Percentiles rank a stretch among this genome's conserved stretches.
Conservation (phyloP, 2,329 filamentous ascomycete genomes). For the Sporothrix dimorphospora region DNA sequence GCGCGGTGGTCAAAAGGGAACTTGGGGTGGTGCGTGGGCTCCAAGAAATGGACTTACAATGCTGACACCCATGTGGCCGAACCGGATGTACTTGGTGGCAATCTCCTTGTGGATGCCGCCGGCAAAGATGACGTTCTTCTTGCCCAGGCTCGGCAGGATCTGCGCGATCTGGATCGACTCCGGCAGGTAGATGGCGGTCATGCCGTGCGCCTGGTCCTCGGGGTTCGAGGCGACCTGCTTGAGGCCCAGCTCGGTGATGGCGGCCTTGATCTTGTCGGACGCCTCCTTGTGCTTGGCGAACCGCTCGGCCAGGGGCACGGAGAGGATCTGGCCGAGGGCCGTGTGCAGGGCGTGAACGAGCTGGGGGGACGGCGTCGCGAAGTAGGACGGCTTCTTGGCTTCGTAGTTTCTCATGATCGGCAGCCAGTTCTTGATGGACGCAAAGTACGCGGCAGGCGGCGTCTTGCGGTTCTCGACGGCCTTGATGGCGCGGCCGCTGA, state of each 20-base stretch:
- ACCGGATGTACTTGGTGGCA: slow-evolving; percentile 87
- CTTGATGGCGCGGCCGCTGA: slow-evolving; percentile 84
- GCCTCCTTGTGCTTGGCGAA: slow-evolving; percentile 79
- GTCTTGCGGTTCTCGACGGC: slow-evolving; percentile 78
- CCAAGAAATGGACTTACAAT: slow-evolving; percentile 57
- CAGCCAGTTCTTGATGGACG: slow-evolving; percentile 95
- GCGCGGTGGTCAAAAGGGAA: neutral
- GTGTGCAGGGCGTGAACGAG: slow-evolving; percentile 92
- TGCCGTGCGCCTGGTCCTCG: slow-evolving; percentile 92
- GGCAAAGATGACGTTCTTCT: slow-evolving; percentile 90
- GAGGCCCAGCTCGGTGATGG: slow-evolving; percentile 77
- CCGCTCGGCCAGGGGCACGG: slow-evolving; percentile 76
- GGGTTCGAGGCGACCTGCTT: slow-evolving; percentile 83
- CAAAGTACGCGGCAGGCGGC: slow-evolving; percentile 87
- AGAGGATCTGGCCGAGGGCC: slow-evolving; percentile 80
- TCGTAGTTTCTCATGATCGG: slow-evolving; percentile 99
- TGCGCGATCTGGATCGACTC: slow-evolving; percentile 80
- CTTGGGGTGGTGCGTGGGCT: neutral
- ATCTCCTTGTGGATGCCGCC: slow-evolving; percentile 97
- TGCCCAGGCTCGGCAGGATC: slow-evolving; percentile 79
- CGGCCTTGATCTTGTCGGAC: slow-evolving; percentile 85
- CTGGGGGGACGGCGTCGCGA: slow-evolving; percentile 94
- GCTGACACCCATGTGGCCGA: slow-evolving; percentile 97
- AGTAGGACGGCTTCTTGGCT: slow-evolving; percentile 95
- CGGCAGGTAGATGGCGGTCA: slow-evolving; percentile 96